Base-by-base conservation (phyloP, 768 basidiomycete genomes). In the Gyrodon lividus region DNA sequence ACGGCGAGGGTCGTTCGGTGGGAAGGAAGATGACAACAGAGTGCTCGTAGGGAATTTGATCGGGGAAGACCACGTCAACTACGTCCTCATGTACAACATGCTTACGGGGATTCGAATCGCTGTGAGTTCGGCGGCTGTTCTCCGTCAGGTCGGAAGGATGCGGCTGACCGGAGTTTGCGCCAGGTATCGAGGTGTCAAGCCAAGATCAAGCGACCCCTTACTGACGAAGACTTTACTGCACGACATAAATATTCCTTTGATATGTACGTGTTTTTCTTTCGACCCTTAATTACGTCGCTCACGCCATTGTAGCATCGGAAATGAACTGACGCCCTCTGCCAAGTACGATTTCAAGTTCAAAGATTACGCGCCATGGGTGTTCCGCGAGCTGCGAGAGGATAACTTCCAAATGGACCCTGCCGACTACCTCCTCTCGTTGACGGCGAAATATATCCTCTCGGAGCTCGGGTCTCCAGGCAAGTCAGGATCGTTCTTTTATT, bases 271-370 rank as follows among this genome's bases (percentile, higher is more conserved):
- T 39, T 14, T 40, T 49, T 37, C 30, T 14, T 24, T 54, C 16
- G 19, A 24, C 20, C 30, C 19, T 51, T 41, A 30, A 0, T 48
- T 12, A 1, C 1, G 13, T 12, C 12, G 31, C 55, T 61, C 13
- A 61, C 22, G 22, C 55, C 46, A 40, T 43, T 19, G 35, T 61
- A 95, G 92, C 59, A 81, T 97, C 62, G 97, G 97, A 19, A 98
- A 99, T 70, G 97, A 99, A 72, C 78, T 99, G 22, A 98, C 97
- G 12, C 97, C 97, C 0, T 97, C 94, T 0, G 95, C 96, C 5
- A 89, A 87, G 73, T 99, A 99, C 73, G 97, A 98, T 70, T 98
- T 98, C 80, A 99, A 99, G 72, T 98, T 98, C 79, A 98, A 98
- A 70, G 96, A 99, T 67, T 99, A 98, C 68, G 94, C 95, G 0